These are phyloP conservation scores for Clarireedia monteithiana DNA, from an alignment of 2,329 filamentous ascomycete species.

Conservation along the genomic window DNA sequence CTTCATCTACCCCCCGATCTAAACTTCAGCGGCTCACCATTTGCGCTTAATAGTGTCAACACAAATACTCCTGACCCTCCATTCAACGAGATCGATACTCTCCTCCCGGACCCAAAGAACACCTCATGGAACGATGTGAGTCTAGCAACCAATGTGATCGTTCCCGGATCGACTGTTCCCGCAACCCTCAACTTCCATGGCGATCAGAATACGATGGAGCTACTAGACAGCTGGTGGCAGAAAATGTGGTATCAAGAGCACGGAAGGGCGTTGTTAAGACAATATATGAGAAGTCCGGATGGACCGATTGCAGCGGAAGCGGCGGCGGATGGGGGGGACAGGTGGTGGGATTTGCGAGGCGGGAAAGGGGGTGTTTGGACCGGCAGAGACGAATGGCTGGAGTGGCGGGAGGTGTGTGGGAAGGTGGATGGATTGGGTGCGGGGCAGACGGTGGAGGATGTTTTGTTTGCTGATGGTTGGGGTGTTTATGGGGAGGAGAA, in stretches of 20 bases:
- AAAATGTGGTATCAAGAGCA: neutral
- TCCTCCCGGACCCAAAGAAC: neutral
- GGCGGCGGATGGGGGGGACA: neutral
- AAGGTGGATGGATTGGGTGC: neutral
- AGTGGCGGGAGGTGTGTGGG: neutral
- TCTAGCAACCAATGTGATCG: neutral
- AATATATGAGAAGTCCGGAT: neutral
- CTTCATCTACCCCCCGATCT: neutral
- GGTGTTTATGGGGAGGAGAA: neutral
- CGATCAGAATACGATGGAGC: no score
- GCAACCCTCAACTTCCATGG: neutral
- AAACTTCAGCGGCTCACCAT: neutral
- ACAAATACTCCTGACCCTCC: neutral
- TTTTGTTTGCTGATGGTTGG: neutral
- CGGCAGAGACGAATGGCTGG: neutral
- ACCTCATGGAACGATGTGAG: neutral
- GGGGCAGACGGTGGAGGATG: neutral
- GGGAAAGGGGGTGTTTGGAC: neutral
- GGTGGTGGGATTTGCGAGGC: neutral
- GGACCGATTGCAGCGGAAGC: neutral
- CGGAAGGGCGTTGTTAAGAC: neutral
- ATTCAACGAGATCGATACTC: neutral
- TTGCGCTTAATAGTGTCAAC: neutral
- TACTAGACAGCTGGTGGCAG: neutral
- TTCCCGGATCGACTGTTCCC: neutral